Evolutionary conservation across 2,329 filamentous ascomycete genomes (phyloP), one percentile per base, ranked within the genome.

Genomic region (Xylaria hypoxylon): DNA sequence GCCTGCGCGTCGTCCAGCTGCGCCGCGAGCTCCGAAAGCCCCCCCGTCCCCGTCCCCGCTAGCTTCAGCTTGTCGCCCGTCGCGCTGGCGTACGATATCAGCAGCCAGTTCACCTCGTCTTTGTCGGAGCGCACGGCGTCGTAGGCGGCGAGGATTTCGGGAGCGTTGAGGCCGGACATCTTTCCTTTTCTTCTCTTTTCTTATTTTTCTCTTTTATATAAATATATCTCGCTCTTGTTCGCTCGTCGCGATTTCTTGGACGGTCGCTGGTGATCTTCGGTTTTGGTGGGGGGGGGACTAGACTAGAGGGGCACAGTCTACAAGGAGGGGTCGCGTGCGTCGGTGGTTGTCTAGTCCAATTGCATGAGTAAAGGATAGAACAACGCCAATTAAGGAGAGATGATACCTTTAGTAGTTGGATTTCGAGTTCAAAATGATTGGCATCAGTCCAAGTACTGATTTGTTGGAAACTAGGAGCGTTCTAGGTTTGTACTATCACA

Each of bases 61-160:
- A 92, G 84, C 51, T 74, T 76, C 47, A 92, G 80, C 75, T 83
- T 83, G 80, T 88, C 86, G 68, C 87, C 87, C 35, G 81, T 82
- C 26, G 84, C 79, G 2, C 81, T 79, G 11, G 85, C 83, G 79
- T 90, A 86, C 71, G 87, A 89, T 71, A 92, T 82, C 64, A 92
- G 83, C 24, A 92, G 84, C 89, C 89, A 92, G 80, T 89, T 90
- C 68, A 84, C 87, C 63, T 82, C 79, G 67, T 89, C 85, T 77
- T 89, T 90, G 83, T 91, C 89, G 71, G 83, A 86, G 67, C 89
- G 88, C 63, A 91, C 88, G 67, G 86, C 85, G 31, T 90, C 87
- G 83, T 91, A 91, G 70, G 89, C 89, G 59, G 84, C 82, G 62
- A 83, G 80, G 73, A 91, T 86, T 50, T 90, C 88, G 76, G 87